These are phyloP conservation scores for Scleroderma citrinum DNA, from an alignment of 768 basidiomycete genomes.

Conservation along the genomic window DNA sequence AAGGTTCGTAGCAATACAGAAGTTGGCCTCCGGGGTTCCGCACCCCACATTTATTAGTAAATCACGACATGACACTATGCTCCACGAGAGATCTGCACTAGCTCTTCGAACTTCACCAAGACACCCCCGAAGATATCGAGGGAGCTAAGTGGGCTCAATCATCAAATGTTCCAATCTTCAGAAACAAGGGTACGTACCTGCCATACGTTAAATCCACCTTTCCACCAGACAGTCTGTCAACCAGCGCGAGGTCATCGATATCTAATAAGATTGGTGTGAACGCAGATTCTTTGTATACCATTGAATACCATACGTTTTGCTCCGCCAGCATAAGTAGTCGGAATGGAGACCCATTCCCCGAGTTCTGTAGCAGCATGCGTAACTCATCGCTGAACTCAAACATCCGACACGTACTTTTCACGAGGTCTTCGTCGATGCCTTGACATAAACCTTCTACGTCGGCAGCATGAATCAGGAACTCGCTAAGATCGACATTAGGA, in stretches of 20 bases:
- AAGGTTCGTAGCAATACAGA: no score
- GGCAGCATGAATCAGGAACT: conserved; percentile 95
- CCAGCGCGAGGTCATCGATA: conserved; percentile 73
- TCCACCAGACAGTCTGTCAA: conserved; percentile 74
- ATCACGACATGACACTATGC: background rate
- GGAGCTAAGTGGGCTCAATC: conserved; percentile 30
- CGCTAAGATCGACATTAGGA: conserved; percentile 42
- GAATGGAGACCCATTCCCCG: conserved; percentile 87
- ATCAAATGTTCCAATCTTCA: background rate
- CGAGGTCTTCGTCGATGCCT: conserved; percentile 90
- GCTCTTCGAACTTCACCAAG: conserved; percentile 54
- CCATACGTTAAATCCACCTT: conserved; percentile 48
- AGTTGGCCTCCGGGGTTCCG: no score
- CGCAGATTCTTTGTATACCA: background rate
- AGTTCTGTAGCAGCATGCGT: conserved; percentile 45
- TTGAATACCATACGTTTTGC: conserved; percentile 61
- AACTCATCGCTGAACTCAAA: conserved; percentile 1
- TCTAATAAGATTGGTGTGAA: conserved; percentile 40
- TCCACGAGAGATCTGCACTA: conserved; percentile 25
- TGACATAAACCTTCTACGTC: conserved; percentile 97
- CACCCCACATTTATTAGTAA: background rate
- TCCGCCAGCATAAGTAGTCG: conserved; percentile 96
- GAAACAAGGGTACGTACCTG: conserved; percentile 22
- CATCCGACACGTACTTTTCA: conserved; percentile 49
- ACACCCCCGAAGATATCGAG: conserved; percentile 70